Evolutionary conservation across 768 basidiomycete genomes (phyloP), one percentile per base, ranked within the genome.

Genomic region (Thelephora ganbajun): DNA sequence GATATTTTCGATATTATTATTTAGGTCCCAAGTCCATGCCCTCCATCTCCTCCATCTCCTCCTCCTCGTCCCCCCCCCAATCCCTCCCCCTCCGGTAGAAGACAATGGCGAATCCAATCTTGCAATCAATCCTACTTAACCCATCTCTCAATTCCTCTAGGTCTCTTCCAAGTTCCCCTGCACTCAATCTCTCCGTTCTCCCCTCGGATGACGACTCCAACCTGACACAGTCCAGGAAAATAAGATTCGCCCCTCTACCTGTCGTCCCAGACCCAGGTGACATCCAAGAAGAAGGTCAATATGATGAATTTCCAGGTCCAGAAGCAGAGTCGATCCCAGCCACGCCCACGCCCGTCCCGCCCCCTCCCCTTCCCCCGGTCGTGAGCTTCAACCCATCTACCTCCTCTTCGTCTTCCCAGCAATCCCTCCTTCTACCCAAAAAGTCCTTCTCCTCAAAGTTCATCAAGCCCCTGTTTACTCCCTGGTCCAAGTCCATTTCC

Each of bases 191-290:
- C 48, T 18, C 56, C 51, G 44, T 34, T 44, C 22, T 51, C 48
- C 51, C 51, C 55, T 39, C 33, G 44, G 39, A 46, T 52, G 33
- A 22, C 43, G 50, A 49, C 20, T 42, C 48, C 43, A 37, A 34
- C 36, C 9, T 20, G 12, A 33, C 44, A 48, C 41, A 54, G 4
- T 52, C 56, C 7, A 60, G 61, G 30, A 63, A 66, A 43, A 90
- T 92, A 50, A 76, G 84, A 51, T 92, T 92, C 52, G 89, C 90
- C 0, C 90, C 90, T 1, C 73, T 92, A 14, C 90, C 90, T 1
- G 82, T 41, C 39, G 18, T 41, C 39, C 12, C 39, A 41, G 39
- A 41, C 7, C 16, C 39, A 9, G 18, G 14, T 14, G 18, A 16
- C 14, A 16, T 18, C 39, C 16, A n/a, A 14, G 9, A 22, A 18